These are phyloP conservation scores for Leccinellum albellum DNA, from an alignment of 768 basidiomycete genomes.

Conservation along the genomic window DNA sequence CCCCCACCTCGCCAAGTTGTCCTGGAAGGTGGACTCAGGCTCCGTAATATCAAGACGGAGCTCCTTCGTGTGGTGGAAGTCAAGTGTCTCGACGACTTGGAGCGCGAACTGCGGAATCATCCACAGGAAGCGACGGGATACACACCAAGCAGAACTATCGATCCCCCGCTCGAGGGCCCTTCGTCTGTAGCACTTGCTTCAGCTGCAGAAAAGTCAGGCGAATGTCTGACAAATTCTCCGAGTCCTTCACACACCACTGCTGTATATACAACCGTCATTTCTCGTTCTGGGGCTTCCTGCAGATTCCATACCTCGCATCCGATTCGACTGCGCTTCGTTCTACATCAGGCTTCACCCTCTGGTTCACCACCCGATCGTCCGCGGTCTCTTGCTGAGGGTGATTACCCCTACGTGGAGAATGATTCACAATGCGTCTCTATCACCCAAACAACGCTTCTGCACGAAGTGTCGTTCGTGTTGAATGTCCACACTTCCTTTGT, in stretches of 20 bases:
- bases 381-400: slow-evolving; percentile 39
- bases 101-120: slow-evolving; percentile 32
- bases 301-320: slow-evolving; percentile 78
- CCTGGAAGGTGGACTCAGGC: slow-evolving; percentile 62
- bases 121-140: slow-evolving; percentile 15
- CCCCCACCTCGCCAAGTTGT: slow-evolving; percentile 68
- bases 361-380: slow-evolving; percentile 47
- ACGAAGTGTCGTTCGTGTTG: slow-evolving; percentile 76
- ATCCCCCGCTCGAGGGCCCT: slow-evolving; percentile 28
- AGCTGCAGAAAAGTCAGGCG: slow-evolving; percentile 27
- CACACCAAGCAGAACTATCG: slow-evolving; percentile 10
- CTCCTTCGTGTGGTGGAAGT: slow-evolving; percentile 66
- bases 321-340: slow-evolving; percentile 73
- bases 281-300: slow-evolving; percentile 87
- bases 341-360: slow-evolving; percentile 59
- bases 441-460: slow-evolving; percentile 78
- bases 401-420: slow-evolving; percentile 47
- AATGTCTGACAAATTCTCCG: slow-evolving; percentile 42
- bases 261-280: slow-evolving; percentile 54
- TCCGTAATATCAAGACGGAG: slow-evolving; percentile 79
- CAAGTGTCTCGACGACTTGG: slow-evolving; percentile 39
- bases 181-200: slow-evolving; percentile 26
- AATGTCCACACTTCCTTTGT: slow-evolving; percentile 75
- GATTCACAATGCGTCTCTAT: slow-evolving; percentile 71
- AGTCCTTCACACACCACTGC: slow-evolving; percentile 38